Percentiles rank a stretch among this genome's conserved stretches.
Evolutionary conservation across 306 rosid species (phyloP).

Genomic region (Lupinus albus): DNA sequence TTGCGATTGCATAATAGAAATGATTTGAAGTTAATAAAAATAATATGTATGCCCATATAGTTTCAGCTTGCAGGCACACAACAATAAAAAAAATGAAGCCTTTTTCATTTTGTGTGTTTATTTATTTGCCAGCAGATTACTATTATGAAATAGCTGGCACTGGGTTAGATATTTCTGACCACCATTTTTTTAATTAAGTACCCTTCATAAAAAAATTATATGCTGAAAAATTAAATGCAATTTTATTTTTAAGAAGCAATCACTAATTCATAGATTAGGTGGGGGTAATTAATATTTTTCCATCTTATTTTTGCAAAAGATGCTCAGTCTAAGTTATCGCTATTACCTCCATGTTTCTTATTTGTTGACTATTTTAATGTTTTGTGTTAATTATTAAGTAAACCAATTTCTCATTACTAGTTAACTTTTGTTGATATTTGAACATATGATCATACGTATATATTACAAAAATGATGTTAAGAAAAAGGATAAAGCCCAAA

Average conservation of each 20-base stretch:
- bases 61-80: conserved; percentile 29
- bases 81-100: conserved; percentile 9
- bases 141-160: conserved; percentile 39
- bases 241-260: not conserved
- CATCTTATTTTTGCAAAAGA: not conserved
- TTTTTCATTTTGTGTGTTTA: not conserved
- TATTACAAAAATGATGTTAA: too few species aligned
- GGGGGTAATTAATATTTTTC: not conserved
- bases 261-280: not conserved
- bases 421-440: too few species aligned
- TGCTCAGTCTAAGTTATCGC: not conserved
- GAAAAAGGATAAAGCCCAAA: too few species aligned
- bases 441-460: too few species aligned
- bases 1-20: conserved; percentile 7
- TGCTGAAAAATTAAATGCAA: conserved; percentile 6
- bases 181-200: too few species aligned
- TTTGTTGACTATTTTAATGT: not conserved
- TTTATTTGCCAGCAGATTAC: conserved; percentile 5
- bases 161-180: not conserved
- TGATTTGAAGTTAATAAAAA: not conserved
- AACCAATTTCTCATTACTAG: too few species aligned
- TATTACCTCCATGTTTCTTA: not conserved
- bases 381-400: not conserved
- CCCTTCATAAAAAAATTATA: too few species aligned
- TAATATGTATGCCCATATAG: not conserved